Evolutionary conservation across 805 yeast species (phyloP), one percentile per base, ranked within the genome.

Genomic region (Kodamaea leandrae): DNA sequence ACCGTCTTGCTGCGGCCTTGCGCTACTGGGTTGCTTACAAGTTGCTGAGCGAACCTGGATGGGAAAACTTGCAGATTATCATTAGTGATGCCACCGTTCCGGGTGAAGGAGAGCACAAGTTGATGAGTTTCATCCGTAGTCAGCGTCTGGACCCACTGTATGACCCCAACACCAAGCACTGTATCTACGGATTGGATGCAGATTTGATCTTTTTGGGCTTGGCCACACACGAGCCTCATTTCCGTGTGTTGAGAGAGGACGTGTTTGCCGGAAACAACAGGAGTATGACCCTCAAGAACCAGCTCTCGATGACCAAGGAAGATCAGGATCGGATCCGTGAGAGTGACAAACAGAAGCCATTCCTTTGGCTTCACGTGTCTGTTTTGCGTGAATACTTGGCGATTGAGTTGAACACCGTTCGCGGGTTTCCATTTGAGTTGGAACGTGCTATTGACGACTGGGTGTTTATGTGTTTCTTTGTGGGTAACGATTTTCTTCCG

Each of bases 81-180:
- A 83, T 93, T 34, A 84, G 95, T 55, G 99, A 91, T 60, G 96
- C 96, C 21, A 82, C 95, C 0, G 98, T 91, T 10, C 99, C 99
- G 1, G 99, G 99, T 47, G 99, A 93, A 73, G 99, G 99, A 59
- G 99, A 93, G 63, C 99, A 93, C 68, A 93, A 93, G 62, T 83
- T 93, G 53, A 93, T 93, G 99, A 89, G 85, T 54, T 93, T 90
- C 59, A 85, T 93, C 43, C 78, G 99, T 55, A 78, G 86, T 30
- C 98, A 90, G 60, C 74, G 98, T 51, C 77, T 84, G 29, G 93
- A 86, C 52, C 86, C 95, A 0, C 80, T 82, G 56, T 86, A 91
- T 62, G 78, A 87, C 56, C 96, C 98, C 39, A 91, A 93, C 60
- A 90, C 96, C 1, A 74, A 81, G n/a, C 99, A 93, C 63, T 87